phyloP scores from a whole-genome alignment of 805 yeast genomes.

The Nakazawaea holstii region DNA sequence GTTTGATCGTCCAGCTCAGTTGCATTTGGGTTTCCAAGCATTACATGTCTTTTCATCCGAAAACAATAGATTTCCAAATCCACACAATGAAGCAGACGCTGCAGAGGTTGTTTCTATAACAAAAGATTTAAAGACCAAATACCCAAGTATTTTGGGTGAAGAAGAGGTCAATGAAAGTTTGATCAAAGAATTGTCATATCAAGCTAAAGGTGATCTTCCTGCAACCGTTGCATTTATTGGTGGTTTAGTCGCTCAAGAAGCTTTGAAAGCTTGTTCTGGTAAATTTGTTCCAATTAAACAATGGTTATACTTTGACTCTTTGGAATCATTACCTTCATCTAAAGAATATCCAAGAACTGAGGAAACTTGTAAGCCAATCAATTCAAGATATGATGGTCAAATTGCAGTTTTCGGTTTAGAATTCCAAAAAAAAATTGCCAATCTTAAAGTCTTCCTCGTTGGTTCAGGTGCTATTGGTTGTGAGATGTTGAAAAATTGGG shows the following conservation, averaged over 20 bases:
- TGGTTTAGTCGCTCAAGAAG: slow-evolving; percentile 95
- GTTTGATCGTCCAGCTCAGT: slow-evolving; percentile 85
- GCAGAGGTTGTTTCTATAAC: slow-evolving; percentile 55
- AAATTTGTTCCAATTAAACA: slow-evolving; percentile 93
- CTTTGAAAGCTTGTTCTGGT: slow-evolving; percentile 89
- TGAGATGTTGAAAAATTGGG: slow-evolving; percentile 98
- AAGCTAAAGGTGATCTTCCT: slow-evolving; percentile 89
- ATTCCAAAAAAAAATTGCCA: slow-evolving; percentile 68
- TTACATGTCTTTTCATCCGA: slow-evolving; percentile 68
- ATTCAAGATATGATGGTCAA: slow-evolving; percentile 89
- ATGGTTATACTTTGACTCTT: slow-evolving; percentile 87
- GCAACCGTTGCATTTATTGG: slow-evolving; percentile 88
- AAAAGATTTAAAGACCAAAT: slow-evolving; percentile 50
- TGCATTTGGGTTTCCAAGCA: slow-evolving; percentile 90
- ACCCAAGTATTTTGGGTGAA: slow-evolving; percentile 51
- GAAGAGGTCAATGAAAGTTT: slow-evolving; percentile 59
- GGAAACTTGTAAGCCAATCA: slow-evolving; percentile 67
- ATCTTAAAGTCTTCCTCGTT: slow-evolving; percentile 81
- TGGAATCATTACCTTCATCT: slow-evolving; percentile 77
- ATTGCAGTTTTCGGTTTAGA: slow-evolving; percentile 88
- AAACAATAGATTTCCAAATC: slow-evolving; percentile 66
- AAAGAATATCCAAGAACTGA: slow-evolving; percentile 57
- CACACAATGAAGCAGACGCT: slow-evolving; percentile 73
- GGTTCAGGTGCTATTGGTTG: slow-evolving; percentile 99
- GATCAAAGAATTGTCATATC: slow-evolving; percentile 69